phyloP scores from a whole-genome alignment of 163 green algal genomes.

The Coccomyxa subellipsoidea region DNA sequence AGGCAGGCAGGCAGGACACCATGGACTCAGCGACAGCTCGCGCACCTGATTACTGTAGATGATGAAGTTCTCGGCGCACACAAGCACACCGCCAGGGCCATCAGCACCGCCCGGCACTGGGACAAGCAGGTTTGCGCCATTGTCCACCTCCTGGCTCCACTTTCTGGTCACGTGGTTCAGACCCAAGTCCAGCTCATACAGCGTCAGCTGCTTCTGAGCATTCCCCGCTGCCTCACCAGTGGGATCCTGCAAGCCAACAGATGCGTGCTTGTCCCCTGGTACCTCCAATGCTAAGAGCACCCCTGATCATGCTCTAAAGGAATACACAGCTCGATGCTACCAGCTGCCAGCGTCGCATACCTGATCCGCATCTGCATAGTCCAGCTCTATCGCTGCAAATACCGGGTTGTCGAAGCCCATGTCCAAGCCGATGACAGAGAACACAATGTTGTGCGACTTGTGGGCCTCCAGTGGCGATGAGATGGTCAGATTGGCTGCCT shows the following conservation, averaged over 20 bases:
- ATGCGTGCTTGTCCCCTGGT: too few relatives aligned
- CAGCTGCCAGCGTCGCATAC: too few relatives aligned
- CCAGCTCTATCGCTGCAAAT: conserved; percentile 98
- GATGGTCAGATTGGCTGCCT: conserved; percentile 95
- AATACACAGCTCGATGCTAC: too few relatives aligned
- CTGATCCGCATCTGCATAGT: conserved; percentile 88
- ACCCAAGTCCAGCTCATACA: conserved; percentile 98
- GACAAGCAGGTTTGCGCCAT: conserved; percentile 94
- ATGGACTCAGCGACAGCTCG: too few relatives aligned
- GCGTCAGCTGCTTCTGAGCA: conserved; percentile 93
- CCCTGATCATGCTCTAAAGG: too few relatives aligned
- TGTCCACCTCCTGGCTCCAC: conserved; percentile 88
- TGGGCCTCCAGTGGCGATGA: conserved; percentile 92
- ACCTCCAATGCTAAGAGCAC: too few relatives aligned
- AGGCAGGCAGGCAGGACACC: too few relatives aligned
- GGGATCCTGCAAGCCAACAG: conserved; percentile 62
- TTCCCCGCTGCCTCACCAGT: conserved; percentile 84
- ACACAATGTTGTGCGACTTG: conserved; percentile 85
- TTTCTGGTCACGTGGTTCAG: conserved; percentile 95
- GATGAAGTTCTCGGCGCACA: conserved; percentile 97
- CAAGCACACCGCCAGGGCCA: conserved; percentile 88
- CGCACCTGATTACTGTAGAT: conserved; percentile 85
- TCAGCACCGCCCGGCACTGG: conserved; percentile 91
- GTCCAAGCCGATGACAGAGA: conserved; percentile 84
- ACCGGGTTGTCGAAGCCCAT: conserved; percentile 98